phyloP scores from a whole-genome alignment of 2,329 filamentous ascomycete species.

The Alternaria sp. region DNA sequence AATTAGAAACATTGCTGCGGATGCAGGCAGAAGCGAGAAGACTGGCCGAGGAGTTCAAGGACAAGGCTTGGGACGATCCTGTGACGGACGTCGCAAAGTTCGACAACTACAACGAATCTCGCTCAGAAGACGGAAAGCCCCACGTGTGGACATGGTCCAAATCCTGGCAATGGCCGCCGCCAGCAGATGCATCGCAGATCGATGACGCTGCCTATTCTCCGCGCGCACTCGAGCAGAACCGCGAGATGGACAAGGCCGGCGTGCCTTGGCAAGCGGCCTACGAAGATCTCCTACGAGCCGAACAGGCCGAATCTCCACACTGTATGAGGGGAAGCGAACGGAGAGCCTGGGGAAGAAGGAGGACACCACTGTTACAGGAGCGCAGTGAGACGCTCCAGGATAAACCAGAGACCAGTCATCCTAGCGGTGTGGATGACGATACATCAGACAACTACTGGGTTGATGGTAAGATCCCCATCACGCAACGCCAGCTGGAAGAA shows the following conservation, averaged over 20 bases:
- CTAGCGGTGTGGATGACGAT: constrained; percentile 13
- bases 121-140: background rate
- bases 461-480: constrained; percentile 8
- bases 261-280: constrained; percentile 65
- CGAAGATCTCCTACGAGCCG: constrained; percentile 64
- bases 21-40: constrained; percentile 18
- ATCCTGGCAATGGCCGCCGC: constrained; percentile 33
- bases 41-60: constrained; percentile 13
- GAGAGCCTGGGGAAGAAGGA: constrained; percentile 17
- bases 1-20: constrained; percentile 7
- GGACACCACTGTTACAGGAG: constrained; percentile 2
- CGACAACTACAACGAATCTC: background rate
- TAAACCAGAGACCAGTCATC: background rate
- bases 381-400: background rate
- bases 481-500: constrained; percentile 15
- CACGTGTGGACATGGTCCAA: constrained; percentile 21
- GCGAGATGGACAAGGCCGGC: constrained; percentile 46
- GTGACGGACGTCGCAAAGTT: background rate
- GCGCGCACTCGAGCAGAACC: constrained; percentile 60
- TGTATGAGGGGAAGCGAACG: constrained; percentile 5
- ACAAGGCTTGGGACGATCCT: constrained; percentile 15
- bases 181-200: constrained; percentile 14
- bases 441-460: background rate
- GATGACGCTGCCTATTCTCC: constrained; percentile 59
- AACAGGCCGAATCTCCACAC: constrained; percentile 19